Conservation (phyloP, 2,329 filamentous ascomycete genomes). For the Aspergillus udagawae region DNA sequence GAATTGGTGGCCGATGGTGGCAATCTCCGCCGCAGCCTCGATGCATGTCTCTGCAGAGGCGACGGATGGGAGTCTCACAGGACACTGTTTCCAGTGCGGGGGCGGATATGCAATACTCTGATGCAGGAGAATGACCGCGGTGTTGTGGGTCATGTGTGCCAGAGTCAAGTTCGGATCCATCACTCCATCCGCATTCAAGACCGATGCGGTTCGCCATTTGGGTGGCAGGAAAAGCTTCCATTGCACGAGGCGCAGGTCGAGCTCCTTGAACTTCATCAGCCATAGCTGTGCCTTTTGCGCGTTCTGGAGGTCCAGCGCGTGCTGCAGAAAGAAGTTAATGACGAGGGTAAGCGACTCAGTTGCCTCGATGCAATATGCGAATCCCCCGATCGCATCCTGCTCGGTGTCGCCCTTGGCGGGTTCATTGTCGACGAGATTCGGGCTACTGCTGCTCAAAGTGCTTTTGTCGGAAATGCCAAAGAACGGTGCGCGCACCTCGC, state of each 20-base stretch:
- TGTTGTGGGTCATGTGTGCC: conserved; percentile 49
- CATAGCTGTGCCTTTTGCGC: conserved; percentile 28
- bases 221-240: conserved; percentile 29
- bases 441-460: background rate
- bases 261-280: conserved; percentile 27
- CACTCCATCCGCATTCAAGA: conserved; percentile 28
- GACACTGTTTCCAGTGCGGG: too few relatives aligned
- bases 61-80: too few relatives aligned
- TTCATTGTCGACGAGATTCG: too few relatives aligned
- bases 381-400: conserved; percentile 15
- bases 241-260: conserved; percentile 28
- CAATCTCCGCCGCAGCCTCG: conserved; percentile 41
- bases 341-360: conserved; percentile 33
- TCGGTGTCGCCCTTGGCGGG: background rate
- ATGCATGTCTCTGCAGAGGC: too few relatives aligned
- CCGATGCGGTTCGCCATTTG: conserved; percentile 30
- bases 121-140: conserved; percentile 48
- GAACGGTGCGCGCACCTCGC: conserved; percentile 31
- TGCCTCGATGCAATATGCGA: conserved; percentile 24
- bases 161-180: conserved; percentile 51
- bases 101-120: conserved; percentile 28
- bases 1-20: conserved; percentile 42
- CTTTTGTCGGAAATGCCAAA: conserved; percentile 38
- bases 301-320: conserved; percentile 26
- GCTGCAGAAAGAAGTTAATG: conserved; percentile 33